These are phyloP conservation scores for Agarophyton chilense DNA, from an alignment of 23 red algal genomes.

Conservation along the genomic window DNA sequence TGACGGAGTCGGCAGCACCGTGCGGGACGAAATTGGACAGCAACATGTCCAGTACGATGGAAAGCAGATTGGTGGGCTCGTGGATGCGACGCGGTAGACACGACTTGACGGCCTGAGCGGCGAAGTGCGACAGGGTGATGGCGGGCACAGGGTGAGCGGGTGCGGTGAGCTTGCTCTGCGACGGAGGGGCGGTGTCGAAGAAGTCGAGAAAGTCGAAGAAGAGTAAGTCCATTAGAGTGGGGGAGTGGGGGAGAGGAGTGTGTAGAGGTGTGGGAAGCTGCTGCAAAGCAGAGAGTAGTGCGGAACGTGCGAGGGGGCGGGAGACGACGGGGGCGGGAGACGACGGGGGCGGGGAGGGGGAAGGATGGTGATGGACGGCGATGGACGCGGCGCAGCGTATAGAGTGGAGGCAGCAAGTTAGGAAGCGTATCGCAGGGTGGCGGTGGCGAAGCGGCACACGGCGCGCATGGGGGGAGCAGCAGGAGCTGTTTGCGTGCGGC, in stretches of 20 bases:
- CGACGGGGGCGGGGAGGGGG: no score
- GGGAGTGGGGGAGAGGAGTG: no score
- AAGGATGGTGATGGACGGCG: no score
- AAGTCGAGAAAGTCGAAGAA: constrained; percentile 11
- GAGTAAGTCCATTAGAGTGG: constrained; percentile 1
- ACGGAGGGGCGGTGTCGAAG: not conserved
- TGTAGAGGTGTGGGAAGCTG: not conserved
- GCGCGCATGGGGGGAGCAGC: not conserved
- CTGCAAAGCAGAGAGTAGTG: no score
- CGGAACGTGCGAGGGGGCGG: no score
- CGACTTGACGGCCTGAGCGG: not conserved
- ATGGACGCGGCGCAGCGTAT: no score
- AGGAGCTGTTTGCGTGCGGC: not conserved
- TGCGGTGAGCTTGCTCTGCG: not conserved
- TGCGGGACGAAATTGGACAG: constrained; percentile 34
- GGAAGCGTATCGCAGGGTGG: no score
- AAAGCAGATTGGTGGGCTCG: constrained; percentile 32
- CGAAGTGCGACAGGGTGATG: not conserved
- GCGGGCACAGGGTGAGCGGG: not conserved
- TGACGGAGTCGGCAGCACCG: constrained; percentile 36
- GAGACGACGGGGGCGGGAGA: no score
- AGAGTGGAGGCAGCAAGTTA: no score
- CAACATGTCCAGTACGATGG: constrained; percentile 49
- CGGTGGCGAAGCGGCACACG: not conserved
- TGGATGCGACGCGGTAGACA: constrained; percentile 47